Base-by-base conservation (phyloP, 345 rosid species). In the Microthlaspi erraticum region DNA sequence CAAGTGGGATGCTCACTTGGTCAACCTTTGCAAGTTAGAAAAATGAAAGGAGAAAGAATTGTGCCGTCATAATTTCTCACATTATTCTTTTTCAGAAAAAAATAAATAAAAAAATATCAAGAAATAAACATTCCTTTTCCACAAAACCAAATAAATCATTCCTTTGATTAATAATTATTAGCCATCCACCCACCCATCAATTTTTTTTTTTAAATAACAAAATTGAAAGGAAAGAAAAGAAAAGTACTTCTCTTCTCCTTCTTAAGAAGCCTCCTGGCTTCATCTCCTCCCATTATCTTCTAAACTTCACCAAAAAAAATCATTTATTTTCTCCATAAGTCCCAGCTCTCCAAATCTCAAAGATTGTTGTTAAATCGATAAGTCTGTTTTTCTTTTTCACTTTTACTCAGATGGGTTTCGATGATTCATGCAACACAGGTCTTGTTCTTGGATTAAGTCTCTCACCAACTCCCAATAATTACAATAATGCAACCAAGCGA, bases 361-460 rank as follows among this genome's bases (percentile, higher is more conserved):
- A 56, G 64, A 64, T 42, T 8, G 16, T 18, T 16, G 16, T 18
- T 16, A 37, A 42, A 33, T 5, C 1, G 10, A 19, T n/a, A 29
- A 34, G 20, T 6, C 29, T 26, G 29, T 26, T 23, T 20, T 11
- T 53, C 6, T n/a, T 33, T 60, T 19, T 33, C 4, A 10, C n/a
- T 34, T 38, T 10, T 7, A 14, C 26, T 66, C 50, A 64, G 18
- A 86, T 88, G 90, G 88, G 85, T 71, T 71, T 79, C 45, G 87
- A 83, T 64, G 90, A 85, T 79, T 56, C 81, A 29, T 78, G 83
- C 80, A 77, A 75, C 75, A 75, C 83, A 20, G 86, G 83, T 67
- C 95, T 88, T 64, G 87, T 77, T 77, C 88, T 89, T 41, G 84
- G 88, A 17, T 73, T 88, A 81, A 87, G 92, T 49, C 81, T 84